Evolutionary conservation across 495 filamentous ascomycete genomes (phyloP), one percentile per base, ranked within the genome.

Genomic region (Hypoxylon fragiforme): DNA sequence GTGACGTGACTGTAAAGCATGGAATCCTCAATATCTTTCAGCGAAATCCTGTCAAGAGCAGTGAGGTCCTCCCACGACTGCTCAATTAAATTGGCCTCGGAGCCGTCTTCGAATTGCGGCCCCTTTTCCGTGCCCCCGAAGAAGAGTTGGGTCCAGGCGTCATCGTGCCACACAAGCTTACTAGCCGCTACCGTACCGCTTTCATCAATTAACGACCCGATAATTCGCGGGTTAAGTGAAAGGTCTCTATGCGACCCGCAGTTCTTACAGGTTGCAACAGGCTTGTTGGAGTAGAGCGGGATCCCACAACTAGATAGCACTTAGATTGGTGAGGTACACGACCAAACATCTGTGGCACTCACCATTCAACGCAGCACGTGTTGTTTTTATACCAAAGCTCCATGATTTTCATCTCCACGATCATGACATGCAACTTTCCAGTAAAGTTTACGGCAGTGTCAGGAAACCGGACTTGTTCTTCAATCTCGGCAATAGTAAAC

Each of bases 281-380:
- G 56, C 3, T 67, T 69, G 58, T 83, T 82, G 57, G 80, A 69
- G 62, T 76, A 85, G 32, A 85, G 16, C 3, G 79, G 78, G 7
- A 81, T 61, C 16, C 79, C 78, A 60, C 84, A 87, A 65, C 81
- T 78, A 44, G n/a, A 14, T 26, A 7, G 24, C 34, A 45, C 9
- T 14, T 43, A 28, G 11, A 31, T 45, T 32, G 20, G 34, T 19
- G 22, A 42, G 38, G n/a, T n/a, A n/a, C n/a, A n/a, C n/a, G n/a
- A n/a, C n/a, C n/a, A n/a, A n/a, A n/a, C n/a, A n/a, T n/a, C n/a
- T n/a, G n/a, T n/a, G n/a, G n/a, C 7, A 57, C 66, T 51, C 64
- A 81, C 81, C 84, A 86, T 67, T 85, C 79, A 7, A 67, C 71
- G 49, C 76, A 79, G 63, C 84, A 77, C 8, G 83, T 73, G 65